Conservation (phyloP, 2,329 filamentous ascomycete genomes). For the Stachybotrys chartarum region DNA sequence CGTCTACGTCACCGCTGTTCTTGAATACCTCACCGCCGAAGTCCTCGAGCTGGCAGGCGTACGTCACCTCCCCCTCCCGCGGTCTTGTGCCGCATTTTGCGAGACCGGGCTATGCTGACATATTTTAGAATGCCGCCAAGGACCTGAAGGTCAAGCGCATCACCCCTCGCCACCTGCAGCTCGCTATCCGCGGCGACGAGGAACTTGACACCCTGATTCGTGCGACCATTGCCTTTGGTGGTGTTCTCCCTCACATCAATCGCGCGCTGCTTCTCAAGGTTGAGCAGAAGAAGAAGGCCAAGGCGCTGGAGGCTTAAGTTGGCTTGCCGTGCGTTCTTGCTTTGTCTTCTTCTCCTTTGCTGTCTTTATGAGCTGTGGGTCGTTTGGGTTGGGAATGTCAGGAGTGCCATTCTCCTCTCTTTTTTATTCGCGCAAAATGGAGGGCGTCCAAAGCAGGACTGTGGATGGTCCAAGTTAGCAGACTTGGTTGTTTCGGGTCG, state of each 20-base stretch:
- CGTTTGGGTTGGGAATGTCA: conserved; percentile 18
- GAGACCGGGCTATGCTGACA: conserved; percentile 10
- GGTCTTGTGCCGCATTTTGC: conserved; percentile 5
- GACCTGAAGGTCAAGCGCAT: conserved; percentile 99
- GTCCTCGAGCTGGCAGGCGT: conserved; percentile 93
- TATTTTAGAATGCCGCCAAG: conserved; percentile 79
- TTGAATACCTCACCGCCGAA: conserved; percentile 97
- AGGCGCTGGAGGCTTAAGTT: conserved; percentile 37
- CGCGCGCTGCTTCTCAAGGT: conserved; percentile 92
- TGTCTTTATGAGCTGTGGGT: conserved; percentile 13
- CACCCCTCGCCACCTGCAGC: conserved; percentile 92
- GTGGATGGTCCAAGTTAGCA: background rate
- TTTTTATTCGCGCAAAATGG: conserved; percentile 2
- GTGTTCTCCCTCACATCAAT: conserved; percentile 98
- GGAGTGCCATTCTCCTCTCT: conserved; percentile 15
- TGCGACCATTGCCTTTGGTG: conserved; percentile 95
- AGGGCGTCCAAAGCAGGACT: background rate
- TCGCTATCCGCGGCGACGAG: conserved; percentile 97
- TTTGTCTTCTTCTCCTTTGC: conserved; percentile 12
- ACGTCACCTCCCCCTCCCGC: conserved; percentile 30
- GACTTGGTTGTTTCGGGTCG: background rate
- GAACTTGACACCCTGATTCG: conserved; percentile 96
- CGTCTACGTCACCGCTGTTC: conserved; percentile 95
- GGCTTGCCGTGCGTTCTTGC: conserved; percentile 7
- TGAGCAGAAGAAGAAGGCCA: conserved; percentile 91